Conservation (phyloP, 352 stramenopile genomes). For the Globisporangium spinosum region DNA sequence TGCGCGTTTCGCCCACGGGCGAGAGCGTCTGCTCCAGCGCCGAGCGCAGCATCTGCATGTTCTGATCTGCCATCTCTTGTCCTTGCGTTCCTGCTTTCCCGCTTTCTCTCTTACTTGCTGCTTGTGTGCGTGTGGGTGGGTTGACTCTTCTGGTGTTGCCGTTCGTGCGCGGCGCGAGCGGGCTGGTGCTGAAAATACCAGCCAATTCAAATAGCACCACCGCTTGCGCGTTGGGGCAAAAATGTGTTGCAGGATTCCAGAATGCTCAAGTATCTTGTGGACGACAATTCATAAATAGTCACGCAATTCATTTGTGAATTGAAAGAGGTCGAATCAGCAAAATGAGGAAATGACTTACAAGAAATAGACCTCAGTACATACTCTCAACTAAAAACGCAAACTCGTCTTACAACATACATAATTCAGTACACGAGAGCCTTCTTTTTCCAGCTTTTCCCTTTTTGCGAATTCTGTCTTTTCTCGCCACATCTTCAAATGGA, state of each 20-base stretch:
- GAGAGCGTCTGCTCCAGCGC: constrained; percentile 80
- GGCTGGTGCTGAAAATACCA: background rate
- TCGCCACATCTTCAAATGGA: constrained; percentile 7
- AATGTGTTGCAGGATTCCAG: background rate
- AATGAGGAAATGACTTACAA: background rate
- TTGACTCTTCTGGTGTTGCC: constrained; percentile 1
- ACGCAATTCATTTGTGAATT: background rate
- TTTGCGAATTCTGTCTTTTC: constrained; percentile 1
- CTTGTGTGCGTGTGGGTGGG: background rate
- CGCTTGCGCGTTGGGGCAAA: background rate
- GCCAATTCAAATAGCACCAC: background rate
- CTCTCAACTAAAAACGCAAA: too few relatives aligned
- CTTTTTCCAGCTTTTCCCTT: background rate
- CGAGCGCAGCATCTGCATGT: constrained; percentile 60
- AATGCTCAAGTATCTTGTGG: background rate
- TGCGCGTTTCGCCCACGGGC: constrained; percentile 63
- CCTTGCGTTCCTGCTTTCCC: constrained; percentile 10
- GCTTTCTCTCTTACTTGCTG: background rate
- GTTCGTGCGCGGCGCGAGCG: background rate
- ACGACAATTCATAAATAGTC: background rate
- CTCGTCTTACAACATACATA: too few relatives aligned
- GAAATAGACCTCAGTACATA: background rate
- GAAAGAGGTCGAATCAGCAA: background rate
- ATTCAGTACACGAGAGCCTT: too few relatives aligned
- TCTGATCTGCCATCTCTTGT: constrained; percentile 51